These are phyloP conservation scores for Claviceps arundinis DNA, from an alignment of 2,329 filamentous ascomycete species.

Conservation along the genomic window DNA sequence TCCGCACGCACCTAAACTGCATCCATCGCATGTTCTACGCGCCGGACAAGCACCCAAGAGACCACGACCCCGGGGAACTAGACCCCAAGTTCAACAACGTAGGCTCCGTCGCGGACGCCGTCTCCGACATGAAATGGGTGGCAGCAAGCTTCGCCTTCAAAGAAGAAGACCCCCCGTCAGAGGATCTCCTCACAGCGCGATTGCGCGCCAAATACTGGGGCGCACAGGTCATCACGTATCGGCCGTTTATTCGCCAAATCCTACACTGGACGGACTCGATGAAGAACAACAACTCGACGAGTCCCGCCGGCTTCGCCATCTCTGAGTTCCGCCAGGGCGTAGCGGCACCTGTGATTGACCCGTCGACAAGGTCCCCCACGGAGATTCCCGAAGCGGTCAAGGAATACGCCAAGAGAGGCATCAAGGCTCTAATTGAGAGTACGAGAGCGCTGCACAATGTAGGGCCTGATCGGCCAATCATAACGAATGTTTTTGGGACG, in stretches of 20 bases:
- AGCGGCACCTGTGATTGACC: constrained; percentile 24
- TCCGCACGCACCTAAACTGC: constrained; percentile 50
- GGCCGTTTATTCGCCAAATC: constrained; percentile 54
- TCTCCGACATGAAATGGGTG: constrained; percentile 32
- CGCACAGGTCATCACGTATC: constrained; percentile 76
- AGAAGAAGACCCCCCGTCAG: constrained; percentile 56
- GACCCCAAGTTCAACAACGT: constrained; percentile 31
- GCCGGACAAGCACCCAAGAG: constrained; percentile 23
- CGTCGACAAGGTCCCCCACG: constrained; percentile 21
- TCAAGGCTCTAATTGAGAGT: constrained; percentile 68
- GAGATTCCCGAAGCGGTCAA: constrained; percentile 34
- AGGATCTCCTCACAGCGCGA: constrained; percentile 67
- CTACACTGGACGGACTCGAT: constrained; percentile 32
- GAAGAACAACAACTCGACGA: constrained; percentile 21
- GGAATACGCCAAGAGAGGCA: constrained; percentile 45
- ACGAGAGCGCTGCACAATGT: constrained; percentile 67
- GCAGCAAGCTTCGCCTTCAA: constrained; percentile 40
- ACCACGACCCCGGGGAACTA: constrained; percentile 13
- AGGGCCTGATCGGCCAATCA: constrained; percentile 53
- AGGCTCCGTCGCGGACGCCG: constrained; percentile 28
- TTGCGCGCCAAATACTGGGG: constrained; percentile 92
- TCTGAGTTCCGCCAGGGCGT: constrained; percentile 24
- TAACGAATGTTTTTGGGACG: constrained; percentile 95
- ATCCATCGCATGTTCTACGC: constrained; percentile 46
- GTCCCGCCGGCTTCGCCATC: constrained; percentile 18